These are phyloP conservation scores for Podaxis carcinomalis DNA, from an alignment of 768 basidiomycete species.

Conservation along the genomic window DNA sequence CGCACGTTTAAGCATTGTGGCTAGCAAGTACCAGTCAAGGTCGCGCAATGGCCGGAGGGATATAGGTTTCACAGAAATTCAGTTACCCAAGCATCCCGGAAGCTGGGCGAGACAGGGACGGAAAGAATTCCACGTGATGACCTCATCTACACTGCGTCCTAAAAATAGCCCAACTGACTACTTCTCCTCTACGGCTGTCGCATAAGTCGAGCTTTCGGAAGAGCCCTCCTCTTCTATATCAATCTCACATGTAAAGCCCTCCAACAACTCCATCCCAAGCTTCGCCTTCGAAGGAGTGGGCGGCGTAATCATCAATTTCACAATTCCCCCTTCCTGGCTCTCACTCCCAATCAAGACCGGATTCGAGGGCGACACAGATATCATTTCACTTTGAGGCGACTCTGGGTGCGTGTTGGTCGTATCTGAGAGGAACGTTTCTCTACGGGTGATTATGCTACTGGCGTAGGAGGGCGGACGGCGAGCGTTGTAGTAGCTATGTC, in stretches of 20 bases:
- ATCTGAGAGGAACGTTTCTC: background rate
- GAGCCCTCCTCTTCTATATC: background rate
- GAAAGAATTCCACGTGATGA: slow-evolving; percentile 3
- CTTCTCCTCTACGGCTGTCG: background rate
- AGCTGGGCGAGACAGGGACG: background rate
- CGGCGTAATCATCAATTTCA: slow-evolving; percentile 16
- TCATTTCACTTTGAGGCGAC: slow-evolving; percentile 3
- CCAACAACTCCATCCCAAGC: background rate
- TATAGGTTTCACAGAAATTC: background rate
- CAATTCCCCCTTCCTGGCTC: background rate
- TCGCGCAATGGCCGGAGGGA: background rate
- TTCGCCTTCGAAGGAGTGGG: slow-evolving; percentile 16
- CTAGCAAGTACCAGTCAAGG: background rate
- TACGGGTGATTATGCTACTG: background rate
- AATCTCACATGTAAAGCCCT: background rate
- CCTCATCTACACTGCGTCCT: background rate
- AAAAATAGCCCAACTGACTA: slow-evolving; percentile 1
- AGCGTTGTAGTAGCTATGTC: background rate
- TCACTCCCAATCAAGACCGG: slow-evolving; percentile 10
- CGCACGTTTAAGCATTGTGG: slow-evolving; percentile 26
- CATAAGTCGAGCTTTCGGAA: background rate
- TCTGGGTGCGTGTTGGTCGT: background rate
- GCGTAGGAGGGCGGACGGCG: background rate
- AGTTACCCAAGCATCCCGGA: background rate
- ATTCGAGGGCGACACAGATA: slow-evolving; percentile 11